phyloP scores from a whole-genome alignment of 148 eudicot species.

The Rhododendron simsii region DNA sequence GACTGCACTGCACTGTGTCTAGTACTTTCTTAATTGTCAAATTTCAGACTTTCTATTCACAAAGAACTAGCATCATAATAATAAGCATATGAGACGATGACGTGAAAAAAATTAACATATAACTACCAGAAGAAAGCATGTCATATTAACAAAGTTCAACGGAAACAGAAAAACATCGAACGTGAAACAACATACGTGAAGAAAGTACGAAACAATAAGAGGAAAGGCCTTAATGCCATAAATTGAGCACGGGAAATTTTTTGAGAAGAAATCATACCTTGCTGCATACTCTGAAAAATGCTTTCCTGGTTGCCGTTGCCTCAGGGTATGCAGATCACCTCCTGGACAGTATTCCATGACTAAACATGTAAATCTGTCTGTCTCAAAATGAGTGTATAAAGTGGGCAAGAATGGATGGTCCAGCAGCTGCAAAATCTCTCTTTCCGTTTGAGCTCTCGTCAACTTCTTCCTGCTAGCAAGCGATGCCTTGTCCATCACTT shows the following conservation, averaged over 20 bases:
- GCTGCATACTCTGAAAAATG: slow-evolving; percentile 95
- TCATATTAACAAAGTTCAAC: neutral
- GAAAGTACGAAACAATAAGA: neutral
- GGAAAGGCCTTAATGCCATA: neutral
- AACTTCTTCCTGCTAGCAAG: slow-evolving; percentile 37
- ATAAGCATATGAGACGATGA: neutral
- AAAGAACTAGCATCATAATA: neutral
- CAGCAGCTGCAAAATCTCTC: slow-evolving; percentile 30
- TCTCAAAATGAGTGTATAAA: slow-evolving; percentile 84
- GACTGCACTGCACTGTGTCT: neutral
- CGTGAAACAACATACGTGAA: neutral
- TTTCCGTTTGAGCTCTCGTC: slow-evolving; percentile 34
- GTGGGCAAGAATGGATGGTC: slow-evolving; percentile 59
- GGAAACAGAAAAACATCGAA: neutral
- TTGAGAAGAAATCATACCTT: slow-evolving; percentile 39
- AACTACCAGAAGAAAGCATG: neutral
- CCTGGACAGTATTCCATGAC: slow-evolving; percentile 98
- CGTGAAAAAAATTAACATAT: neutral
- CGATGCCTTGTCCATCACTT: slow-evolving; percentile 36
- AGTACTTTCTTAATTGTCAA: neutral
- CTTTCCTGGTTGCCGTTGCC: slow-evolving; percentile 88
- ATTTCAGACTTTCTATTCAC: neutral
- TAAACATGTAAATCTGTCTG: slow-evolving; percentile 83
- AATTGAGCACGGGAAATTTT: neutral
- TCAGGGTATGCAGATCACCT: slow-evolving; percentile 83